Evolutionary conservation across 306 rosid genomes (phyloP), one percentile per base, ranked within the genome.

Genomic region (Prunus padus): DNA sequence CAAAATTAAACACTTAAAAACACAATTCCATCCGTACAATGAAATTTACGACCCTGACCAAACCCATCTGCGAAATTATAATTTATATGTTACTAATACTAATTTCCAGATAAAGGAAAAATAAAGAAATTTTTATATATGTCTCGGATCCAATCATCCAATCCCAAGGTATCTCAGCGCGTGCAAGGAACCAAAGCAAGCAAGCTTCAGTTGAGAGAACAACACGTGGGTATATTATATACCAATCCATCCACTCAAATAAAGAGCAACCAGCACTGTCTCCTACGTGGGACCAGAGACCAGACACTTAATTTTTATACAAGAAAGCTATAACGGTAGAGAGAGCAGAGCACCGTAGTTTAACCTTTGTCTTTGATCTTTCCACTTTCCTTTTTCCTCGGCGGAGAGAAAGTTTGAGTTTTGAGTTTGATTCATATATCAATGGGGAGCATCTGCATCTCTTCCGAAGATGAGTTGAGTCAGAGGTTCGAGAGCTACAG

Each of bases 401-500:
- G 67, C 49, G 15, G 16, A 14, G 76, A 33, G 55, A 57, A 37
- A 33, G 50, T 49, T 45, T 23, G 73, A 67, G 69, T 52, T 30
- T 37, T n/a, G 44, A 56, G 3, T 57, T 57, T 3, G 2, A 12
- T 57, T 10, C 2, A n/a, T 37, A 46, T 13, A 67, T 40, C 72
- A 78, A 86, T 81, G 89, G 79, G 49, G 72, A 70, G 72, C 67
- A 50, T 33, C 64, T 76, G 44, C 63, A 37, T 64, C 63, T 83
- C 84, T 46, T 81, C 87, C 30, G 87, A 73, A 25, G 86, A 73
- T 31, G 82, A n/a, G 52, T 26, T 69, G 59, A 69, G 82, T 57
- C 84, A 83, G 66, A 60, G 81, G 37, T 77, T 78, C 75, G 80
- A 78, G 74, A 77, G 73, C 45, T 81, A 81, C 84, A 81, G 83